Evolutionary conservation across 2,329 filamentous ascomycete species (phyloP).

Genomic region (Elsinoe australis): DNA sequence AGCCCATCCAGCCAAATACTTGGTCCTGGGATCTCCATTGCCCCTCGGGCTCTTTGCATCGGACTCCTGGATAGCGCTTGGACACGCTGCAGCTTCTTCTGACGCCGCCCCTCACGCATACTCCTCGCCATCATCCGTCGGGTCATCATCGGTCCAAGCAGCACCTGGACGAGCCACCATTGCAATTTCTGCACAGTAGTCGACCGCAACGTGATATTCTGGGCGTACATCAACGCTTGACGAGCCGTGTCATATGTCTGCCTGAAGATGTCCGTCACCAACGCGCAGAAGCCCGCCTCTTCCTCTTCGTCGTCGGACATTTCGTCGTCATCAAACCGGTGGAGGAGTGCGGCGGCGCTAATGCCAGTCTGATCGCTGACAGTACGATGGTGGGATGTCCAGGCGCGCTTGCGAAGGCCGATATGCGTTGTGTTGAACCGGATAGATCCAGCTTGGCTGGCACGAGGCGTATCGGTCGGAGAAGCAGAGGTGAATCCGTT

Average conservation of each 20-base stretch:
- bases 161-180: slow-evolving; percentile 30
- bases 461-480: neutral
- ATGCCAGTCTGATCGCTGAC: slow-evolving; percentile 19
- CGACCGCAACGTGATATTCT: slow-evolving; percentile 25
- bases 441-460: slow-evolving; percentile 5
- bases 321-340: neutral
- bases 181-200: slow-evolving; percentile 28
- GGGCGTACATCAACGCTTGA: slow-evolving; percentile 27
- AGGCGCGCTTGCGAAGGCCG: slow-evolving; percentile 14
- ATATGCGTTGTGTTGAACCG: slow-evolving; percentile 10
- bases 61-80: slow-evolving; percentile 5
- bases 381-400: slow-evolving; percentile 18
- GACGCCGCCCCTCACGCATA: slow-evolving; percentile 14
- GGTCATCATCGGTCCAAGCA: slow-evolving; percentile 32
- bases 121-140: slow-evolving; percentile 25
- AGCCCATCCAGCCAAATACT: slow-evolving; percentile 14
- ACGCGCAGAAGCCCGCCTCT: slow-evolving; percentile 21
- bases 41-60: neutral
- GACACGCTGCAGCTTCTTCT: slow-evolving; percentile 2
- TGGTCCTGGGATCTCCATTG: slow-evolving; percentile 2
- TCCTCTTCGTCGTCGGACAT: slow-evolving; percentile 2
- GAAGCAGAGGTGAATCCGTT: neutral
- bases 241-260: slow-evolving; percentile 28
- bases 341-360: neutral
- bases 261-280: slow-evolving; percentile 26